A percentile compares a stretch with the other conserved stretches of the same genome.
Evolutionary conservation across 2,329 filamentous ascomycete genomes (phyloP).

Genomic region (Fusarium sp.): DNA sequence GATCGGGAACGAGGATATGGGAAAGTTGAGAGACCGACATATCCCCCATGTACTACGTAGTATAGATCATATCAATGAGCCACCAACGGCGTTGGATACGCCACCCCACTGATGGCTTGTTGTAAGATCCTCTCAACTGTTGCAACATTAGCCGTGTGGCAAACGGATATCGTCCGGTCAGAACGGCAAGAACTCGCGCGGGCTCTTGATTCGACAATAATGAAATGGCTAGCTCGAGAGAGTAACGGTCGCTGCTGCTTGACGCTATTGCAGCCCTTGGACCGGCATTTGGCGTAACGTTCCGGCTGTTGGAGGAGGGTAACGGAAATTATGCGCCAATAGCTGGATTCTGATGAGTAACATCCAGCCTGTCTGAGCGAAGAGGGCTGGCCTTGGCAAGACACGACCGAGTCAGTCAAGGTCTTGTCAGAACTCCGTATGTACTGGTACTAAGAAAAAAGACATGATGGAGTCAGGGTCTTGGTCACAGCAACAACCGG

Average conservation of each 20-base stretch:
- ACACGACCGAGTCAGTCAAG: not conserved
- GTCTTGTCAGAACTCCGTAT: not conserved
- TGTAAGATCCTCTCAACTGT: not conserved
- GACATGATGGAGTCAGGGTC: constrained; percentile 16
- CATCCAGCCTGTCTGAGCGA: not conserved
- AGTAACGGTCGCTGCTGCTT: not conserved
- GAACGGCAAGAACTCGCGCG: not conserved
- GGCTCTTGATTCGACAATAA: not conserved
- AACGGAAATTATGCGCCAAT: constrained; percentile 36
- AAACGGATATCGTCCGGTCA: not conserved
- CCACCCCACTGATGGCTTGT: not conserved
- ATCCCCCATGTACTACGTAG: not conserved
- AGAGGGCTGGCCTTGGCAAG: constrained; percentile 9
- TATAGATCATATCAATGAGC: not conserved
- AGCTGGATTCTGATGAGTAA: constrained; percentile 11
- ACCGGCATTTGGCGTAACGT: constrained; percentile 15
- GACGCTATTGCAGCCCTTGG: not conserved
- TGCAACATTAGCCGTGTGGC: not conserved
- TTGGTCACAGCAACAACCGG: constrained; percentile 7
- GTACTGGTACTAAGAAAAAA: not conserved
- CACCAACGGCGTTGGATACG: not conserved
- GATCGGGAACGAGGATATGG: not conserved
- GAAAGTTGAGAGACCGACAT: not conserved
- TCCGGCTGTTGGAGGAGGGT: constrained; percentile 18
- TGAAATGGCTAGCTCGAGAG: not conserved